Evolutionary conservation across 192 early-diverging fungal species (phyloP).

Genomic region (Coemansia sp.): DNA sequence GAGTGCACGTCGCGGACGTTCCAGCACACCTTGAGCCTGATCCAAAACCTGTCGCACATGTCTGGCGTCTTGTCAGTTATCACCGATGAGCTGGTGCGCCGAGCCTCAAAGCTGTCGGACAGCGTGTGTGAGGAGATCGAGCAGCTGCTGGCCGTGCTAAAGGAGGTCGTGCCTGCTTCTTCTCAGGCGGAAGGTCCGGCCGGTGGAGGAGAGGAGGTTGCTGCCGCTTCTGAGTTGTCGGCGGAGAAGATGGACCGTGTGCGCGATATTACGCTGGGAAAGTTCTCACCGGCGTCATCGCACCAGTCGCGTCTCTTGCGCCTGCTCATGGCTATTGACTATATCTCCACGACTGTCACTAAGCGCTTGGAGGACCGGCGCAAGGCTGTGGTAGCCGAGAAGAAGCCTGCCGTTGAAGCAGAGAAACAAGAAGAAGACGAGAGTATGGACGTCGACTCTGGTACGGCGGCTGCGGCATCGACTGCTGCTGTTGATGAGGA

Average conservation of each 20-base stretch:
- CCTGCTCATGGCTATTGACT: slow-evolving; percentile 94
- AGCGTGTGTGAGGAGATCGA: slow-evolving; percentile 72
- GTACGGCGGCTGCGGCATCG: not conserved
- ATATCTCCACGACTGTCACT: slow-evolving; percentile 55
- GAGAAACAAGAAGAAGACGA: slow-evolving; percentile 47
- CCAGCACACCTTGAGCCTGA: slow-evolving; percentile 88
- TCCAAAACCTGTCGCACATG: slow-evolving; percentile 82
- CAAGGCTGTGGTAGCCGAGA: slow-evolving; percentile 24
- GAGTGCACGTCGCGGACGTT: slow-evolving; percentile 93
- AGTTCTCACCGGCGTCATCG: slow-evolving; percentile 84
- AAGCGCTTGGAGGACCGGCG: slow-evolving; percentile 43
- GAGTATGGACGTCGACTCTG: slow-evolving; percentile 11
- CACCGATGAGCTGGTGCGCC: slow-evolving; percentile 74
- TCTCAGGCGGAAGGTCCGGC: not conserved
- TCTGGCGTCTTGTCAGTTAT: slow-evolving; percentile 72
- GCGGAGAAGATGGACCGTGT: slow-evolving; percentile 63
- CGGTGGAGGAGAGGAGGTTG: slow-evolving; percentile 47
- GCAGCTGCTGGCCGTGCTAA: slow-evolving; percentile 64
- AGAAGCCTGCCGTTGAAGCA: not conserved
- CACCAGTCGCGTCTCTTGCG: slow-evolving; percentile 91
- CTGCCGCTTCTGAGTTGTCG: slow-evolving; percentile 4
- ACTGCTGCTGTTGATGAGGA: slow-evolving; percentile 13
- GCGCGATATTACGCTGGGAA: slow-evolving; percentile 70
- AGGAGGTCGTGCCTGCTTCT: slow-evolving; percentile 15
- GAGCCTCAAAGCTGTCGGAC: slow-evolving; percentile 70